A percentile compares a stretch with the other conserved stretches of the same genome.
Evolutionary conservation across 169 alveolate species (phyloP).

Genomic region (Cryptosporidium ryanae): DNA sequence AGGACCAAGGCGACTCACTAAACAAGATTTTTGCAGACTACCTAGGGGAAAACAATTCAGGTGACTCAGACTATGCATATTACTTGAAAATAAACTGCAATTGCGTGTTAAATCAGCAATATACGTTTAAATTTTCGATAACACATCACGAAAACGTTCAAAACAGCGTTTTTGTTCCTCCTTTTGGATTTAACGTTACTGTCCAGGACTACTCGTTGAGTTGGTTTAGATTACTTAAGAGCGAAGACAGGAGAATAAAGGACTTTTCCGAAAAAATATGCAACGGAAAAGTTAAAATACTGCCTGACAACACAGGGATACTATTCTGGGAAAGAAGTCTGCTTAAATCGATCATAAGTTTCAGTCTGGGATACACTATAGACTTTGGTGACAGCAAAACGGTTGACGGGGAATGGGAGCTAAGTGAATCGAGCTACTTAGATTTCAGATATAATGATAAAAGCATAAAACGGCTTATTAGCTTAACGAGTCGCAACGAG

Average conservation of each 20-base stretch:
- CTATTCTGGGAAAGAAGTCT: constrained; percentile 19
- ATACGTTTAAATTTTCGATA: constrained; percentile 51
- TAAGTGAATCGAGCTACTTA: constrained; percentile 3
- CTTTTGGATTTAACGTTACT: constrained; percentile 67
- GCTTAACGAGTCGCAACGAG: background rate
- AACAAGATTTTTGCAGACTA: constrained; percentile 10
- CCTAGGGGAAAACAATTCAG: constrained; percentile 1
- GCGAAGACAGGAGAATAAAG: background rate
- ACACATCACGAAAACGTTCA: constrained; percentile 38
- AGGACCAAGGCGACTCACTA: background rate
- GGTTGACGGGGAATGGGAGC: background rate
- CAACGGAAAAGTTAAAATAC: background rate
- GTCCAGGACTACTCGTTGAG: constrained; percentile 39
- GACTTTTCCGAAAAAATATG: constrained; percentile 9
- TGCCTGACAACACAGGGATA: constrained; percentile 30
- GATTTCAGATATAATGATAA: background rate
- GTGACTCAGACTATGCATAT: constrained; percentile 44
- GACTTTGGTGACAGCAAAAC: background rate
- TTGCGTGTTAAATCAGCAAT: constrained; percentile 14
- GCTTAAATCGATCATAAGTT: background rate
- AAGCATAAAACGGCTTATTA: background rate
- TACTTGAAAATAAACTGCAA: constrained; percentile 5
- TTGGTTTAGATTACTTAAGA: constrained; percentile 19
- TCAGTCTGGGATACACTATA: background rate
- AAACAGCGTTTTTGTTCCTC: constrained; percentile 64